Evolutionary conservation across 129 eudicot species (phyloP).

Genomic region (Erigeron canadensis): DNA sequence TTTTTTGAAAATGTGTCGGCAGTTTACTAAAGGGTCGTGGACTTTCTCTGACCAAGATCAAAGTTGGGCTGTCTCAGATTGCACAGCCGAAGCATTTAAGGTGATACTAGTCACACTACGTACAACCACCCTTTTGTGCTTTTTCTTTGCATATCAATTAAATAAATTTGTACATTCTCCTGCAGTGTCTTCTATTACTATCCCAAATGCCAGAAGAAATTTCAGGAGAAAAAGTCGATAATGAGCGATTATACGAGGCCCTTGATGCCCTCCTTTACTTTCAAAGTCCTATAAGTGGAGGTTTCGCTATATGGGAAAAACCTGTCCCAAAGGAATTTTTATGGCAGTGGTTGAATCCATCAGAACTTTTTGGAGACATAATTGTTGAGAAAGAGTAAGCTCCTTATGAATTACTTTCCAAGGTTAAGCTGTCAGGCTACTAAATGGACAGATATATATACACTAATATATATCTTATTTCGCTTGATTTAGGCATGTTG

Average conservation of each 20-base stretch:
- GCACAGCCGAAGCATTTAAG: constrained; percentile 51
- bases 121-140: not conserved
- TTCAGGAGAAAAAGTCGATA: constrained; percentile 37
- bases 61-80: constrained; percentile 51
- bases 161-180: constrained; percentile 13
- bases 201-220: constrained; percentile 49
- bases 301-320: constrained; percentile 56
- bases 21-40: constrained; percentile 50
- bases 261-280: constrained; percentile 39
- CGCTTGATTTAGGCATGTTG: constrained; percentile 51
- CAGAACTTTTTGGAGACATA: constrained; percentile 47
- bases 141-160: not conserved
- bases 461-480: not conserved
- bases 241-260: constrained; percentile 42
- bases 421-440: not conserved
- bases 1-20: constrained; percentile 38
- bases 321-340: constrained; percentile 41
- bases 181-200: constrained; percentile 45
- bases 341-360: constrained; percentile 45
- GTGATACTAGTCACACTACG: too few species aligned
- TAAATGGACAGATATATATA: not conserved
- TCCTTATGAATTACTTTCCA: not conserved
- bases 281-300: constrained; percentile 49
- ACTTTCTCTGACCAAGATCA: constrained; percentile 58
- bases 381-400: constrained; percentile 56